Percentiles rank a stretch among this genome's conserved stretches.
Conservation (phyloP, 768 basidiomycete species). For the Porphyrellus cyaneotinctus region DNA sequence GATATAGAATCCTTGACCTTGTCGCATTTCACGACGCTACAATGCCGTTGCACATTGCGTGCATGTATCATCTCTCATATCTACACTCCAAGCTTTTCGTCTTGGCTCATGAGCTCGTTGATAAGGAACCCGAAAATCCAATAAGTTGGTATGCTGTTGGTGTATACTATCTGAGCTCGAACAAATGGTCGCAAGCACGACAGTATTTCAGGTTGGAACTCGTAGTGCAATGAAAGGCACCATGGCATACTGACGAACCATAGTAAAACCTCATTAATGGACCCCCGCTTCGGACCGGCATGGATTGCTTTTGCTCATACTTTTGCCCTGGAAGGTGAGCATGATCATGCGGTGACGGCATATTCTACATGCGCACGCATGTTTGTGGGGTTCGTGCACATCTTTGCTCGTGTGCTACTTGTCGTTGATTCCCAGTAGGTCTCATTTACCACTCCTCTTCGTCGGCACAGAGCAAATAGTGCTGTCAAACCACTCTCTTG, state of each 20-base stretch:
- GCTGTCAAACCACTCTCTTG: conserved; percentile 73
- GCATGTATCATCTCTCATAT: conserved; percentile 94
- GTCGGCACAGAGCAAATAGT: conserved; percentile 98
- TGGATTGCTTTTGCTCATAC: conserved; percentile 99
- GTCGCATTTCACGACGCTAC: conserved; percentile 86
- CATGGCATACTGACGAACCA: conserved; percentile 6
- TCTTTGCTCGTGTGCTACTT: not conserved
- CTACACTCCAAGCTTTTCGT: conserved; percentile 93
- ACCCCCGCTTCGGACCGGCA: conserved; percentile 91
- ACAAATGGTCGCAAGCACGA: conserved; percentile 86
- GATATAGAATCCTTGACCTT: conserved; percentile 71
- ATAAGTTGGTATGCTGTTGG: conserved; percentile 99
- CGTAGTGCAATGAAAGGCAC: not conserved
- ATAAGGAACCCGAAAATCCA: conserved; percentile 87
- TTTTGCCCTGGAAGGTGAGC: conserved; percentile 95
- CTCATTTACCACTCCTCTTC: conserved; percentile 90
- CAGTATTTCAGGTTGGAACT: conserved; percentile 86
- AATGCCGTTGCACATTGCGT: conserved; percentile 92
- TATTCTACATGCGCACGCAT: conserved; percentile 96
- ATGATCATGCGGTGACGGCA: conserved; percentile 96
- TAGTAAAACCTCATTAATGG: conserved; percentile 96
- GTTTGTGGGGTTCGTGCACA: conserved; percentile 77
- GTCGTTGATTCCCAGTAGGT: conserved; percentile 48
- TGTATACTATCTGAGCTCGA: conserved; percentile 87
- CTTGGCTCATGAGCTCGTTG: conserved; percentile 93